Evolutionary conservation across 495 filamentous ascomycete species (phyloP), one percentile per base, ranked within the genome.

Genomic region (Aspergillus funiculosus): DNA sequence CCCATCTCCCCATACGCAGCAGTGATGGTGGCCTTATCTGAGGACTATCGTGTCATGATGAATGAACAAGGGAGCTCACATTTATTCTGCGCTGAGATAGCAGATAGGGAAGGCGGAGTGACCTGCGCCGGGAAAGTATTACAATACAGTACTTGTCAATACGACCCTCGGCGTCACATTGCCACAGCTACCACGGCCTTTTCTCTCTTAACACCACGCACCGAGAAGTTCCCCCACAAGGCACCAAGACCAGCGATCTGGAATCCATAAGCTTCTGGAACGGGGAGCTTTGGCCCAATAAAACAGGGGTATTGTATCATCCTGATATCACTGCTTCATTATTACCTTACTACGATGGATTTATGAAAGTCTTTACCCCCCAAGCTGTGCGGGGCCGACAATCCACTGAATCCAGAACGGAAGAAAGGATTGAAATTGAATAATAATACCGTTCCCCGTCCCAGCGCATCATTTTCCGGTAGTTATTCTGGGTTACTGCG

Each of bases 201-300:
- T n/a, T 3, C 15, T 4, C 4, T 2, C 25, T 35, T 51, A 54
- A n/a, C 1, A 5, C 24, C 54, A 61, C 54, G 53, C 53, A 60
- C 47, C 6, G 30, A 4, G 14, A 11, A 26, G n/a, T 24, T n/a
- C 41, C 56, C 50, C 55, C 56, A 59, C 51, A 54, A 40, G 47
- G 52, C 57, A 62, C 64, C 64, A 66, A 68, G 62, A 42, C 58
- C 49, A 58, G 50, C 35, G 63, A 69, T 68, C 65, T 39, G 56
- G 54, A 51, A 57, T 64, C 66, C 66, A 67, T 63, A 69, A 54
- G 46, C 63, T 69, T 69, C 66, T 67, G 62, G 66, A 69, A 69
- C 44, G 56, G 50, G 48, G 24, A 17, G 20, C 22, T 24, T 39
- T 47, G 4, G 18, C 8, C 59, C 65, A 65, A 63, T 64, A 17